phyloP scores from a whole-genome alignment of 768 basidiomycete species.

The Leccinellum albellum region DNA sequence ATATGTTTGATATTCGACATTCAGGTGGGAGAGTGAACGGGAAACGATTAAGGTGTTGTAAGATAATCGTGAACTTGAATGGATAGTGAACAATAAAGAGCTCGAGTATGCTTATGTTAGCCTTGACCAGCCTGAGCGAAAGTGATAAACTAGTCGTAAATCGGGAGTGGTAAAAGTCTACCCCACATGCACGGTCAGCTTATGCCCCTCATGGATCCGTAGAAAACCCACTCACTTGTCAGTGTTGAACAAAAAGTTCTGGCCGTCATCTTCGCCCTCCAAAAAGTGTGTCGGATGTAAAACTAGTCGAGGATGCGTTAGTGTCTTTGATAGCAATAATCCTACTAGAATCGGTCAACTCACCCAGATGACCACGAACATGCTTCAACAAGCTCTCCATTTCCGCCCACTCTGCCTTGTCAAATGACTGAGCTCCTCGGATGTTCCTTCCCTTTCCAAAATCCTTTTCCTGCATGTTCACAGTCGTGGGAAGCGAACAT shows the following conservation, averaged over 20 bases:
- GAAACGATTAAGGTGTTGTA: neutral
- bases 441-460: conserved; percentile 35
- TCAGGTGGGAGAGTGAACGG: conserved; percentile 10
- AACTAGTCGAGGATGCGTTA: conserved; percentile 44
- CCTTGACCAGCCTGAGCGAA: neutral
- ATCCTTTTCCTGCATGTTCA: conserved; percentile 38
- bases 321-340: neutral
- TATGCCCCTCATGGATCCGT: neutral
- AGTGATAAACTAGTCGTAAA: conserved; percentile 49
- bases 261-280: conserved; percentile 87
- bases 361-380: conserved; percentile 84
- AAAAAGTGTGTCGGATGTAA: conserved; percentile 81
- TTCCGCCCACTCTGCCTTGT: conserved; percentile 78
- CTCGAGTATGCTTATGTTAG: neutral
- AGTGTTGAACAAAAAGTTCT: conserved; percentile 91
- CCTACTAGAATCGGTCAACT: conserved; percentile 18
- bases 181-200: conserved; percentile 4
- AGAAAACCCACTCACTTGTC: conserved; percentile 52
- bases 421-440: conserved; percentile 65
- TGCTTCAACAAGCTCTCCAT: conserved; percentile 83
- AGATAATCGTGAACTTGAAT: neutral
- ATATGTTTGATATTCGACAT: conserved; percentile 24
- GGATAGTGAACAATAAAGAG: conserved; percentile 6
- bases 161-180: conserved; percentile 67
- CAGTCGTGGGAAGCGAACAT: conserved; percentile 9